phyloP scores from a whole-genome alignment of 495 filamentous ascomycete species.

The Daldinia caldariorum region DNA sequence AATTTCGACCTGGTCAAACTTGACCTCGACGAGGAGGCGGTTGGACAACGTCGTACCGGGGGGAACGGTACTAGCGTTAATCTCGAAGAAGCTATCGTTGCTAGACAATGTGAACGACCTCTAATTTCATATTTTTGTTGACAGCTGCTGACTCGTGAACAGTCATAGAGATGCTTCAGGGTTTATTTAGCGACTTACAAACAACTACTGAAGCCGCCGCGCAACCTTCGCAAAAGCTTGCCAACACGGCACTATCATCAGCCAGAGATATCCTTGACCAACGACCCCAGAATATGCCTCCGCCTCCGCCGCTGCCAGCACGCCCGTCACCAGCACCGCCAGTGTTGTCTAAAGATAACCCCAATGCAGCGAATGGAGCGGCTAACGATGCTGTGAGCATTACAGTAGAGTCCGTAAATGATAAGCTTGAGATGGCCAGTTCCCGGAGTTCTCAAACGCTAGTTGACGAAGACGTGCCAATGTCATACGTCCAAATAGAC shows the following conservation, averaged over 20 bases:
- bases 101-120: constrained; percentile 43
- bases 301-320: constrained; percentile 48
- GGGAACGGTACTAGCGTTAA: constrained; percentile 48
- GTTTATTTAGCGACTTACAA: constrained; percentile 77
- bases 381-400: constrained; percentile 30
- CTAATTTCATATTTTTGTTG: not conserved
- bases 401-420: constrained; percentile 40
- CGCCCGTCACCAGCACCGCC: constrained; percentile 46
- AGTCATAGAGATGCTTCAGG: constrained; percentile 47
- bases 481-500: constrained; percentile 20
- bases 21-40: constrained; percentile 66
- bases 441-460: constrained; percentile 57
- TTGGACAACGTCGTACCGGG: constrained; percentile 73
- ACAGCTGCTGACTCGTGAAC: constrained; percentile 23
- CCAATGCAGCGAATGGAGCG: not conserved
- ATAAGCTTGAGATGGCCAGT: constrained; percentile 48
- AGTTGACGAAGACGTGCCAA: constrained; percentile 49
- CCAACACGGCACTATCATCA: constrained; percentile 73
- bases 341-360: constrained; percentile 10
- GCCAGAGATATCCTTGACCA: constrained; percentile 45
- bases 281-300: constrained; percentile 38
- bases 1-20: constrained; percentile 72
- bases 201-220: constrained; percentile 60
- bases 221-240: constrained; percentile 81
- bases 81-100: constrained; percentile 56